Conservation (phyloP, 768 basidiomycete species). For the Filobasidium wieringae region DNA sequence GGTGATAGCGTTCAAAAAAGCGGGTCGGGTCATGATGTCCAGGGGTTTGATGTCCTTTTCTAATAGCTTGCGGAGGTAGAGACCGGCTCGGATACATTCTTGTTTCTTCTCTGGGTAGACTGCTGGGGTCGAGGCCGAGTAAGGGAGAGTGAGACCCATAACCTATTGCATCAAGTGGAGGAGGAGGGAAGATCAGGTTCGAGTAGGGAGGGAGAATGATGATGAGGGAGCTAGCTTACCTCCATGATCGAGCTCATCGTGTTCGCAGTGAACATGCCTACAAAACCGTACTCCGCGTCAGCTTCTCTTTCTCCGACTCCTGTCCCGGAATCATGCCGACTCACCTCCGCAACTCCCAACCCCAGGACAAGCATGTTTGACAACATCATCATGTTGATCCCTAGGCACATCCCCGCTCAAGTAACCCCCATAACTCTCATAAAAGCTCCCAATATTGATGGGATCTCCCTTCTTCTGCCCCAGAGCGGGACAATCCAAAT, state of each 20-base stretch:
- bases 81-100: constrained; percentile 67
- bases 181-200: neutral
- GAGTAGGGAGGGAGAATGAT: neutral
- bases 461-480: constrained; percentile 65
- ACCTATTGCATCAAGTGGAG: constrained; percentile 55
- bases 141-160: constrained; percentile 73
- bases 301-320: no score
- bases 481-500: constrained; percentile 65
- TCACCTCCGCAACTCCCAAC: constrained; percentile 59
- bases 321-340: constrained; percentile 44
- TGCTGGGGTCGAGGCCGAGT: constrained; percentile 54
- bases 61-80: constrained; percentile 61
- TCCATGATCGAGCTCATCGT: constrained; percentile 48
- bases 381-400: constrained; percentile 70
- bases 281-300: neutral
- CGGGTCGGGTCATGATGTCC: constrained; percentile 94
- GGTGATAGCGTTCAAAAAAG: constrained; percentile 97
- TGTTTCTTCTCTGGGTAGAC: constrained; percentile 57
- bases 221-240: constrained; percentile 52
- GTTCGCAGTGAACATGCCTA: constrained; percentile 50
- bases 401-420: constrained; percentile 63
- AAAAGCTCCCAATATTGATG: constrained; percentile 29
- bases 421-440: constrained; percentile 62
- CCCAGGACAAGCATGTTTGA: constrained; percentile 73
- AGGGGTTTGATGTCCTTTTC: constrained; percentile 69